These are phyloP conservation scores for Lachnellula occidentalis DNA, from an alignment of 2,329 filamentous ascomycete species.

Conservation along the genomic window DNA sequence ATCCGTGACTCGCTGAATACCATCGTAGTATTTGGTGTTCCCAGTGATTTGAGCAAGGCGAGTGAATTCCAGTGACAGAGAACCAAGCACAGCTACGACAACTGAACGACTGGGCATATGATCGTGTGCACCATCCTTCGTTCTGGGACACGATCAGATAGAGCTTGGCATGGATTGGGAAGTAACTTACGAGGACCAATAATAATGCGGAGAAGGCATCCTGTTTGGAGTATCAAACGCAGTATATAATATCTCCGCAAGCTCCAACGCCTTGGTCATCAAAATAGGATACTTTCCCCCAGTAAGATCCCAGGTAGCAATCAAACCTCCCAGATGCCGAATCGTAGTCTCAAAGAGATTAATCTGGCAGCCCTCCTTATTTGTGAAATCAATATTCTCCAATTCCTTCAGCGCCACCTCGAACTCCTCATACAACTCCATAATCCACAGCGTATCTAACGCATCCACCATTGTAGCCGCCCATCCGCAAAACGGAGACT, in stretches of 20 bases:
- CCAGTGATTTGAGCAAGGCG: constrained; percentile 58
- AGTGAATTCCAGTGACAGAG: constrained; percentile 57
- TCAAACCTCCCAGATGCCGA: constrained; percentile 34
- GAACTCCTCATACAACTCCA: constrained; percentile 73
- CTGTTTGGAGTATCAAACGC: constrained; percentile 50
- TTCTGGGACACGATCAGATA: constrained; percentile 7
- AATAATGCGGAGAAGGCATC: constrained; percentile 35
- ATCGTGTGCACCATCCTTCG: constrained; percentile 42
- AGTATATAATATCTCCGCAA: constrained; percentile 31
- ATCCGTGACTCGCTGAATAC: constrained; percentile 51
- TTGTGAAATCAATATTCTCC: constrained; percentile 47
- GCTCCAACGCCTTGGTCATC: constrained; percentile 29
- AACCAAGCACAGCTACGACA: constrained; percentile 54
- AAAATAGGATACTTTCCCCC: constrained; percentile 25
- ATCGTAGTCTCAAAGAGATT: constrained; percentile 38
- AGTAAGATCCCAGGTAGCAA: constrained; percentile 34
- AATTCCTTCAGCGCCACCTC: constrained; percentile 66
- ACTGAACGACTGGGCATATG: constrained; percentile 49
- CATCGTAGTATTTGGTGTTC: constrained; percentile 58
- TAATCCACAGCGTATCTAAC: constrained; percentile 81
- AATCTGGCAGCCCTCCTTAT: constrained; percentile 25
- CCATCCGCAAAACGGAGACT: constrained; percentile 87
- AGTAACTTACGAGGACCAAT: constrained; percentile 23
- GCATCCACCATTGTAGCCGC: constrained; percentile 82
- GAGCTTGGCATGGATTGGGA: neutral